Conservation (phyloP, 2,329 filamentous ascomycete species). For the Colletotrichum tanaceti region DNA sequence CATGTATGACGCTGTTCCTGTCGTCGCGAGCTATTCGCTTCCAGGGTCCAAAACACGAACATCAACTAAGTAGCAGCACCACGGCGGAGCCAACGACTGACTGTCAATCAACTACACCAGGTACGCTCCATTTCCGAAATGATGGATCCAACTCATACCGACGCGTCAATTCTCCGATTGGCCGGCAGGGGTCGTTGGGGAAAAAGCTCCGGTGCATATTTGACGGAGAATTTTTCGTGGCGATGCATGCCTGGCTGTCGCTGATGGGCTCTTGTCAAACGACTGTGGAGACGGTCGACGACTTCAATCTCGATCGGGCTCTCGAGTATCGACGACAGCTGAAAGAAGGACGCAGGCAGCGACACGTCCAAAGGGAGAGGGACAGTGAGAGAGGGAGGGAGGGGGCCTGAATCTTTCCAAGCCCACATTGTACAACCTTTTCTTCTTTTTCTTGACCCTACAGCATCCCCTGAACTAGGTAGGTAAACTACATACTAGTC, state of each 20-base stretch:
- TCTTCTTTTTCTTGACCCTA: not conserved
- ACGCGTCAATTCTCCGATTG: slow-evolving; percentile 39
- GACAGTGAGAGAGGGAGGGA: not conserved
- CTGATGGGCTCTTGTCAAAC: slow-evolving; percentile 26
- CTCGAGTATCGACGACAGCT: not conserved
- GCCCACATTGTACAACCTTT: not conserved
- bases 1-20: not conserved
- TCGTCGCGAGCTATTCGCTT: not conserved
- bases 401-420: not conserved
- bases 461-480: not conserved
- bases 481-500: too few species aligned
- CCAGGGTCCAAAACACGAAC: not conserved
- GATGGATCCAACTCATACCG: slow-evolving; percentile 32
- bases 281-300: slow-evolving; percentile 27
- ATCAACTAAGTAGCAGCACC: not conserved
- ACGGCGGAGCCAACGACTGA: slow-evolving; percentile 24
- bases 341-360: not conserved
- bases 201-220: slow-evolving; percentile 39
- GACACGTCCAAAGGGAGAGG: too few species aligned
- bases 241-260: slow-evolving; percentile 37
- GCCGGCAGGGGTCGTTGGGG: slow-evolving; percentile 24
- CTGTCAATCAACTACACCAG: slow-evolving; percentile 7
- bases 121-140: slow-evolving; percentile 24
- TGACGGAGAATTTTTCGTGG: slow-evolving; percentile 34
- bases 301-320: slow-evolving; percentile 22